phyloP scores from a whole-genome alignment of 306 rosid genomes.

The Fragaria ananassa region DNA sequence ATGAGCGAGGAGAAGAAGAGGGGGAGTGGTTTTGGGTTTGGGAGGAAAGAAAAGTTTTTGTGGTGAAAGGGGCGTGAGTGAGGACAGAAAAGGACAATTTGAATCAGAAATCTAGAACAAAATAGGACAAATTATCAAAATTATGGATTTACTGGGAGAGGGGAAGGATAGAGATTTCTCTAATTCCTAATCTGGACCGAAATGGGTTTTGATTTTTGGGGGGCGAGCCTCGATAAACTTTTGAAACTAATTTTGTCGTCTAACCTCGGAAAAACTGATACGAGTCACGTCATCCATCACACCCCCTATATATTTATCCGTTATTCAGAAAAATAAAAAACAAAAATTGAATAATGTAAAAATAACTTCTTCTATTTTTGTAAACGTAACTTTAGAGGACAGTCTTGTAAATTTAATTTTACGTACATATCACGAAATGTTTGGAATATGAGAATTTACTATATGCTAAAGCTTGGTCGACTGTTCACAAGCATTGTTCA shows the following conservation, averaged over 20 bases:
- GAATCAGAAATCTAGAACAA: neutral
- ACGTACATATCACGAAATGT: no score
- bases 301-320: no score
- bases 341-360: no score
- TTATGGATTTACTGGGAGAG: neutral
- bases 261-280: neutral
- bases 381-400: no score
- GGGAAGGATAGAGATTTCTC: neutral
- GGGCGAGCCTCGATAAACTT: neutral
- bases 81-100: neutral
- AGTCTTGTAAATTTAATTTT: no score
- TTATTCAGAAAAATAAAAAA: no score
- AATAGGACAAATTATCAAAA: neutral
- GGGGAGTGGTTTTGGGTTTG: neutral
- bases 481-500: no score
- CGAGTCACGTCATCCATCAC: neutral
- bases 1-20: neutral
- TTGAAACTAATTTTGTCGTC: neutral
- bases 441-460: no score
- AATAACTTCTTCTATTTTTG: no score
- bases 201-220: neutral
- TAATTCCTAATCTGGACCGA: neutral
- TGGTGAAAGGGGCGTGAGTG: neutral
- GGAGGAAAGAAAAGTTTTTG: neutral
- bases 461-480: no score